phyloP scores from a whole-genome alignment of 371 early-diverging fungal species.

The Edhazardia aedis region DNA sequence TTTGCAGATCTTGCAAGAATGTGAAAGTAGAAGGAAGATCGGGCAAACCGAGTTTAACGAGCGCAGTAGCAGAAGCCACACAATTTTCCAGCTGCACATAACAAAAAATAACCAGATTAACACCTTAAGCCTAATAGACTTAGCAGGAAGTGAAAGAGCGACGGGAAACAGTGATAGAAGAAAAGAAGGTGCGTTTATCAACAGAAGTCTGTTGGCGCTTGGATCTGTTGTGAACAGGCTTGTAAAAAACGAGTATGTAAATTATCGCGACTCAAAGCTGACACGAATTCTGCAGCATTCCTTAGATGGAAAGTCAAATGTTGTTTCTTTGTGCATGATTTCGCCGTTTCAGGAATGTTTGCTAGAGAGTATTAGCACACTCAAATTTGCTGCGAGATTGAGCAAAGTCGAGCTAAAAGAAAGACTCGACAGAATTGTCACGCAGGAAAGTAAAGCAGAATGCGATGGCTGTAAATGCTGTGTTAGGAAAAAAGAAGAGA shows the following conservation, averaged over 20 bases:
- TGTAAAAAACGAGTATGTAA: background rate
- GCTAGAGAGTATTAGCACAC: conserved; percentile 65
- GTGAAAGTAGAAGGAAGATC: background rate
- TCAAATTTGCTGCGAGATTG: conserved; percentile 66
- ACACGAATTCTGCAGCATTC: conserved; percentile 73
- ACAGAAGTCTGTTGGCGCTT: conserved; percentile 67
- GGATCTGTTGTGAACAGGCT: conserved; percentile 77
- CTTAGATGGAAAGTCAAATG: conserved; percentile 66
- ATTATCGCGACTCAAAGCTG: conserved; percentile 29
- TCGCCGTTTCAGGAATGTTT: conserved; percentile 54
- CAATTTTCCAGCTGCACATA: background rate
- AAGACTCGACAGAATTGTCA: background rate
- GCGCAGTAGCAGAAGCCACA: conserved; percentile 61
- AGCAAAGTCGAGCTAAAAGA: background rate
- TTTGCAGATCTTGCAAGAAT: background rate
- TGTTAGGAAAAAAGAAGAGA: background rate
- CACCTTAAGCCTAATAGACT: conserved; percentile 68
- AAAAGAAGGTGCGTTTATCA: conserved; percentile 80
- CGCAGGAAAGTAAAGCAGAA: background rate
- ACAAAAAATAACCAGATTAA: background rate
- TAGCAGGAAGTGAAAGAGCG: conserved; percentile 95
- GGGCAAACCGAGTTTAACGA: conserved; percentile 60
- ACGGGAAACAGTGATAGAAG: conserved; percentile 57
- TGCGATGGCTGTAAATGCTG: background rate
- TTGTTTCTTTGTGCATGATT: conserved; percentile 92